A percentile compares a stretch with the other conserved stretches of the same genome.
Conservation (phyloP, 768 basidiomycete genomes). For the Calocybe gangraenosa region DNA sequence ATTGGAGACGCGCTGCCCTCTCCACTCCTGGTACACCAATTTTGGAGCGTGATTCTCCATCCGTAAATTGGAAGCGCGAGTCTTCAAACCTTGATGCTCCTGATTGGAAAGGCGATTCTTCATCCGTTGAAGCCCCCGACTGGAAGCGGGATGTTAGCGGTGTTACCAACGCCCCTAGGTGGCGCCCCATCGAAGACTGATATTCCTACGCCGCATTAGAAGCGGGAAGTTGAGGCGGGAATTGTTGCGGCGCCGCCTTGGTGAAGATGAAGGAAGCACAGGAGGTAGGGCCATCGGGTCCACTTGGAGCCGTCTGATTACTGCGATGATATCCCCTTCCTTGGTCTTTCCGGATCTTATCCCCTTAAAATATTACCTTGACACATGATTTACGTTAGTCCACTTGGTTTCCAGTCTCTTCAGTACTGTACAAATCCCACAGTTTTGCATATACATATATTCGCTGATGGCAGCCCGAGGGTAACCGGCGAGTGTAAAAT, state of each 20-base stretch:
- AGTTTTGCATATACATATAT: too few relatives aligned
- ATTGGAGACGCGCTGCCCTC: too few relatives aligned
- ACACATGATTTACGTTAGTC: slow-evolving; percentile 7
- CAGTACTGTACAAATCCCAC: slow-evolving; percentile 2
- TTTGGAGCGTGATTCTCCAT: too few relatives aligned
- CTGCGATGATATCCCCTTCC: slow-evolving; percentile 3
- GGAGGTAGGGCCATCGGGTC: slow-evolving; percentile 1
- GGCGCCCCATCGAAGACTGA: background rate
- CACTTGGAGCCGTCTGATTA: slow-evolving; percentile 4
- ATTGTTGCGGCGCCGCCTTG: slow-evolving; percentile 1
- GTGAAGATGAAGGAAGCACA: background rate
- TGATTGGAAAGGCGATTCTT: slow-evolving; percentile 2
- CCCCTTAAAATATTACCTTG: slow-evolving; percentile 4
- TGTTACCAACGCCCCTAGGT: background rate
- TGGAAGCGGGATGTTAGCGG: background rate
- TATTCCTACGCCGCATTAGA: slow-evolving; percentile 6
- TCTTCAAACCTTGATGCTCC: too few relatives aligned
- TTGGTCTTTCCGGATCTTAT: slow-evolving; percentile 1
- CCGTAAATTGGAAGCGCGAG: too few relatives aligned
- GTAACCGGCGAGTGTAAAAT: too few relatives aligned
- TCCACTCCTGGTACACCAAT: too few relatives aligned
- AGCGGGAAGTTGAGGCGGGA: slow-evolving; percentile 5
- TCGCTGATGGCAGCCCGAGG: too few relatives aligned
- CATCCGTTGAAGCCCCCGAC: background rate
- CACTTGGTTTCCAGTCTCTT: slow-evolving; percentile 3